Evolutionary conservation across 1,284 basidiomycete genomes (phyloP).

Genomic region (Rugosomyces carneus): DNA sequence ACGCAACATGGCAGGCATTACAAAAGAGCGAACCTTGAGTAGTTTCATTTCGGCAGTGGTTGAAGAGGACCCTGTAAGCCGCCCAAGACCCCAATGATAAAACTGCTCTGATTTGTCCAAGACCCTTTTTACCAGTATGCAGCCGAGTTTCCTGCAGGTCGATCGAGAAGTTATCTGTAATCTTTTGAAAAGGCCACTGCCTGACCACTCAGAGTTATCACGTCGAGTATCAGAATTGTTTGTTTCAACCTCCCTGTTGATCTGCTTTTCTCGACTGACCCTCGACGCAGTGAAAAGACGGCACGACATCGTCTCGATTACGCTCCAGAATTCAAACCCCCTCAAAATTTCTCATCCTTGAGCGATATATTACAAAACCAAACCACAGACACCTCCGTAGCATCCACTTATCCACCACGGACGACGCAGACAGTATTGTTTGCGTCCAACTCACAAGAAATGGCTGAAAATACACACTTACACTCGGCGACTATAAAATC

Average conservation of each 20-base stretch:
- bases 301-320: conserved; percentile 4
- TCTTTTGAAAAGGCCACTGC: conserved; percentile 33
- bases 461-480: too few relatives aligned
- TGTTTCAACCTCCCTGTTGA: conserved; percentile 11
- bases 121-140: conserved; percentile 29
- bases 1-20: conserved; percentile 49
- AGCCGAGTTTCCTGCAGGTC: conserved; percentile 26
- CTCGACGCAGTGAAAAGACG: conserved; percentile 11
- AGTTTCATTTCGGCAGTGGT: conserved; percentile 39
- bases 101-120: conserved; percentile 15
- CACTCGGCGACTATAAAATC: too few relatives aligned
- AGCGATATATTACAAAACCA: conserved; percentile 1
- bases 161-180: conserved; percentile 32
- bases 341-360: conserved; percentile 7
- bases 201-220: conserved; percentile 37
- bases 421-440: neutral
- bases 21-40: conserved; percentile 37
- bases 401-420: neutral
- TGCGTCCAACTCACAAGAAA: neutral
- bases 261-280: neutral
- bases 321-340: neutral
- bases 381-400: neutral
- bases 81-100: conserved; percentile 4
- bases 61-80: conserved; percentile 31
- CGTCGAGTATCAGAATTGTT: conserved; percentile 41